These are phyloP conservation scores for Cutaneotrichosporon dermatis DNA, from an alignment of 1,284 basidiomycete genomes.

Conservation along the genomic window DNA sequence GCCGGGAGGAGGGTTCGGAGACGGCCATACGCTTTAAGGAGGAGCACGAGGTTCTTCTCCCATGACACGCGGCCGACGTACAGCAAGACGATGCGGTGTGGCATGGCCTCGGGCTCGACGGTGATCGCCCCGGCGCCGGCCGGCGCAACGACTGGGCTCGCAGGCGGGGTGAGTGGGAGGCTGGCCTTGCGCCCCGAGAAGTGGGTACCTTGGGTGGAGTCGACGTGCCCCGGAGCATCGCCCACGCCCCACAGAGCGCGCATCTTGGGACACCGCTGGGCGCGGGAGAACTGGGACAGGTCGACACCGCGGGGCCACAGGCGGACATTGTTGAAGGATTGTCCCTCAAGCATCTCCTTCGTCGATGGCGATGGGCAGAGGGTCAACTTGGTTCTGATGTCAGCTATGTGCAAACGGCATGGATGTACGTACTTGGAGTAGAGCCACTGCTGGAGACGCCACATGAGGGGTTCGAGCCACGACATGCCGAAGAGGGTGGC, in stretches of 20 bases:
- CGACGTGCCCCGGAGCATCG: conserved; percentile 13
- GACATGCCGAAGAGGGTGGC: conserved; percentile 55
- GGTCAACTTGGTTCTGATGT: conserved; percentile 45
- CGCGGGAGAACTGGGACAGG: conserved; percentile 49
- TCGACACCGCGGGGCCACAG: conserved; percentile 56
- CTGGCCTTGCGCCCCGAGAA: conserved; percentile 42
- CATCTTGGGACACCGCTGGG: conserved; percentile 48
- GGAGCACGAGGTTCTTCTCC: conserved; percentile 59
- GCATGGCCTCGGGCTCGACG: conserved; percentile 1
- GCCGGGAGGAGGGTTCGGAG: conserved; percentile 32
- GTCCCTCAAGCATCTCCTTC: conserved; percentile 50
- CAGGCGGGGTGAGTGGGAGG: conserved; percentile 43
- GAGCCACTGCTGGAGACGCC: conserved; percentile 46
- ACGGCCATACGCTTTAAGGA: conserved; percentile 52
- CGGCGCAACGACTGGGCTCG: conserved; percentile 28
- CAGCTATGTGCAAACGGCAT: too few relatives aligned
- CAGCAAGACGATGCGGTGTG: conserved; percentile 38
- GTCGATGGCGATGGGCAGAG: conserved; percentile 57
- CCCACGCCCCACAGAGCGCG: conserved; percentile 52
- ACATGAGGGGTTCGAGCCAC: conserved; percentile 53
- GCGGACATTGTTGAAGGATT: conserved; percentile 52
- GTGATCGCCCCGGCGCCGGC: conserved; percentile 4
- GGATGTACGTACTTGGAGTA: conserved; percentile 34
- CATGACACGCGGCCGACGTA: conserved; percentile 52
- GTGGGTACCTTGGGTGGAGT: conserved; percentile 30